These are phyloP conservation scores for Citrus glauca DNA, from an alignment of 345 rosid genomes.

Conservation along the genomic window DNA sequence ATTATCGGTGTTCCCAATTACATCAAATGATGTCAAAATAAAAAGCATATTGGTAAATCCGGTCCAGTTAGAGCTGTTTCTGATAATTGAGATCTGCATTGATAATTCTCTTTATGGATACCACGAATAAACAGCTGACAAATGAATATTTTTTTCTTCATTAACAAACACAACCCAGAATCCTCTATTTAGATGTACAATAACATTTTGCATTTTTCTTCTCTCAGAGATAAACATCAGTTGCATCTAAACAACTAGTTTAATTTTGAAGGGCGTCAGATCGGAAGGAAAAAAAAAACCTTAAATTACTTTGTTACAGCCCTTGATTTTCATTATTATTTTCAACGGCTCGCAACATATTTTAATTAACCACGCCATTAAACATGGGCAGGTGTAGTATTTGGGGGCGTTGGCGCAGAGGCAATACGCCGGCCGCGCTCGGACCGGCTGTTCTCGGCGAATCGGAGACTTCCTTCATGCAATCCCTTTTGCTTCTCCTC, in stretches of 20 bases:
- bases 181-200: background rate
- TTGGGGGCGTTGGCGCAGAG: conserved; percentile 44
- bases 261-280: background rate
- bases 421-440: conserved; percentile 59
- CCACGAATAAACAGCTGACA: background rate
- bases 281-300: background rate
- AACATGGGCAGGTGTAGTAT: conserved; percentile 42
- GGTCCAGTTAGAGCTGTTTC: background rate
- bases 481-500: conserved; percentile 59
- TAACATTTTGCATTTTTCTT: background rate
- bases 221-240: background rate
- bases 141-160: background rate
- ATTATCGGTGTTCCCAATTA: background rate
- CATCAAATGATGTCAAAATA: background rate
- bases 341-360: background rate
- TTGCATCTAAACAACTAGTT: background rate
- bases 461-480: conserved; percentile 61
- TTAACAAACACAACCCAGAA: background rate
- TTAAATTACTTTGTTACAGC: background rate
- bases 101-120: background rate
- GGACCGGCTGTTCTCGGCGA: conserved; percentile 67
- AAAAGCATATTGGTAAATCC: no score
- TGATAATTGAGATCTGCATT: background rate
- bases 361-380: conserved; percentile 4
- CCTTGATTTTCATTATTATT: background rate